Evolutionary conservation across 2,329 filamentous ascomycete genomes (phyloP).

Genomic region (Daldinia sp.): DNA sequence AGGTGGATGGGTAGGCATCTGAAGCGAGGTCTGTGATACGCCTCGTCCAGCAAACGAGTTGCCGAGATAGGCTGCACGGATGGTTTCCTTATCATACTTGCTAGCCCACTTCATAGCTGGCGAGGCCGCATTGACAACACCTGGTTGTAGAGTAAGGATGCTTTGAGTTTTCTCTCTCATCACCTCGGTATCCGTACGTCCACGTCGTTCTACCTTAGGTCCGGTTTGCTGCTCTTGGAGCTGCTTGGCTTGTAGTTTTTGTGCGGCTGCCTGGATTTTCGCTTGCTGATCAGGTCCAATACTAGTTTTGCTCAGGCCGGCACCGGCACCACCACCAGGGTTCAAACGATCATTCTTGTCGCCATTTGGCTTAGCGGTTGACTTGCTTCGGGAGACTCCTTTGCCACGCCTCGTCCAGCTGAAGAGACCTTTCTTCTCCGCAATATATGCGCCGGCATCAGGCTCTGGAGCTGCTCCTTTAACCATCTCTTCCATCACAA

Average conservation of each 20-base stretch:
- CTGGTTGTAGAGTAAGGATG: constrained; percentile 86
- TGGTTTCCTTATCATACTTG: constrained; percentile 90
- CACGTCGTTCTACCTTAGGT: constrained; percentile 60
- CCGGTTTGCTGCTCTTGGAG: constrained; percentile 63
- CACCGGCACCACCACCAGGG: constrained; percentile 55
- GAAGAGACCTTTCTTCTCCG: constrained; percentile 95
- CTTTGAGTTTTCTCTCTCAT: constrained; percentile 85
- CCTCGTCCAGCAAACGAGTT: constrained; percentile 80
- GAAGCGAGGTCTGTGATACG: constrained; percentile 60
- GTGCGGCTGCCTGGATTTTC: constrained; percentile 90
- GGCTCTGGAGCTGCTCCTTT: constrained; percentile 91
- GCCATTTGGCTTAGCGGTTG: constrained; percentile 71
- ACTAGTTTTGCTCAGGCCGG: constrained; percentile 77
- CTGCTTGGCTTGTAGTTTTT: constrained; percentile 79
- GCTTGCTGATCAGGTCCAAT: constrained; percentile 93
- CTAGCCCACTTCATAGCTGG: constrained; percentile 97
- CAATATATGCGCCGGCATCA: constrained; percentile 87
- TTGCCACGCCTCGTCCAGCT: constrained; percentile 82
- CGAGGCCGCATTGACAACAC: constrained; percentile 86
- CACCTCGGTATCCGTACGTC: constrained; percentile 67
- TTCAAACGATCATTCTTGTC: constrained; percentile 59
- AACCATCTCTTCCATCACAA: constrained; percentile 96
- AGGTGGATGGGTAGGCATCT: constrained; percentile 54
- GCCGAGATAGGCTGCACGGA: constrained; percentile 86
- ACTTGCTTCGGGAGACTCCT: constrained; percentile 74